Evolutionary conservation across 805 yeast genomes (phyloP), one percentile per base, ranked within the genome.

Genomic region (Candida verbasci): DNA sequence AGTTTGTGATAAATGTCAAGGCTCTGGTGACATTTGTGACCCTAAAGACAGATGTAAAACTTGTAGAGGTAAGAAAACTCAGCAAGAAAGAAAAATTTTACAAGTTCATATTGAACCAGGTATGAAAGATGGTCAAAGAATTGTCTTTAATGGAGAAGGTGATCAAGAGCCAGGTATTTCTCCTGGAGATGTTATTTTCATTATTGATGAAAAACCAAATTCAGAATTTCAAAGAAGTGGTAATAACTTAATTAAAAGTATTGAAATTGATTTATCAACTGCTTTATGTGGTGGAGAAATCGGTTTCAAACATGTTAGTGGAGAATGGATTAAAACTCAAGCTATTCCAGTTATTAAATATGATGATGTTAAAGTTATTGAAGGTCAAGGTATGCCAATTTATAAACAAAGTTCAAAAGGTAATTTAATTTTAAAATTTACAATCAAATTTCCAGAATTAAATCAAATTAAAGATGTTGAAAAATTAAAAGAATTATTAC

Each of bases 301-400:
- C 58, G 81, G 84, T 24, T 70, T 93, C 58, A 75, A 88, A 70
- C 97, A 91, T 57, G 80, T 93, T 40, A 85, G 87, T 49, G 96
- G 96, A 47, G 96, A 88, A 52, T 87, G 80, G 75, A 69, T 91
- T 55, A 86, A 88, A 72, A 77, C 88, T 41, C 70, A 76, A 25
- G 78, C 89, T 44, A 67, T 83, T 35, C 93, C 97, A 38, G 88
- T 91, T 43, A 83, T 93, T 45, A 53, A 88, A 22, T 97, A 97
- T 35, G 95, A 86, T 46, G 59, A 70, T 28, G 69, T 80, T 52
- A 89, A 87, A 67, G 87, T 87, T 38, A 68, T 93, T 45, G 87
- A 83, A 50, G 86, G 81, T 53, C 89, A 91, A 65, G 99, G 99
- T 80, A 93, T 93, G 98, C 99, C 98, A 48, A 70, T 91, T 47